phyloP scores from a whole-genome alignment of 257 asterid species.

The Prunella vulgaris region DNA sequence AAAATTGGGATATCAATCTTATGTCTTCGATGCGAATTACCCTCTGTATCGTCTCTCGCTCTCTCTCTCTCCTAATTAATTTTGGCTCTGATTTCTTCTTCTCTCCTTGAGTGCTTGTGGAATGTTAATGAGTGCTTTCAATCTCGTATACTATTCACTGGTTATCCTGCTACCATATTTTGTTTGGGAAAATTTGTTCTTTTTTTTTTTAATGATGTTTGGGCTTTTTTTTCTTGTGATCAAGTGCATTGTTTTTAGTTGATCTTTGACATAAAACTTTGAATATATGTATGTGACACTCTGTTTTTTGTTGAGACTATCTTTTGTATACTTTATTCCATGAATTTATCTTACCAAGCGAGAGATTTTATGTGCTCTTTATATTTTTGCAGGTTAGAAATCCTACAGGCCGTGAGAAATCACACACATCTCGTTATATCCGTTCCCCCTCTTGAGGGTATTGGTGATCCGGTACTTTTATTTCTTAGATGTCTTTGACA shows the following conservation, averaged over 20 bases:
- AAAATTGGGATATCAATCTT: slow-evolving; percentile 59
- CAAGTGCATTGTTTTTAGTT: neutral
- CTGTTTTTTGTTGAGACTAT: neutral
- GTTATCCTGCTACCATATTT: neutral
- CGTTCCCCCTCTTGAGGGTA: slow-evolving; percentile 55
- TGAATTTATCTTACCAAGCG: neutral
- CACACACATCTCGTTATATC: slow-evolving; percentile 77
- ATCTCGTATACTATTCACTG: neutral
- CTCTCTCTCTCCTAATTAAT: neutral
- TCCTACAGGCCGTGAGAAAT: slow-evolving; percentile 55
- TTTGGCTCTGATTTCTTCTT: neutral
- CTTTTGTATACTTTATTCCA: neutral
- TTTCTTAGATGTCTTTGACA: neutral
- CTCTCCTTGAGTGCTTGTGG: neutral
- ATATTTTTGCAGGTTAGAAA: slow-evolving; percentile 50
- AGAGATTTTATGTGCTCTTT: neutral
- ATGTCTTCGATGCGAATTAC: slow-evolving; percentile 55
- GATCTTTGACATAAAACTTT: neutral
- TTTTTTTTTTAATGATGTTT: neutral
- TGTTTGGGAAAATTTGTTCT: neutral
- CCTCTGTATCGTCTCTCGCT: slow-evolving; percentile 41
- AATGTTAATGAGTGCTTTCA: neutral
- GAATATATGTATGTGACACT: neutral
- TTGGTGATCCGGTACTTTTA: slow-evolving; percentile 73
- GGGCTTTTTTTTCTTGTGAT: neutral